Evolutionary conservation across 2,329 filamentous ascomycete genomes (phyloP).

Genomic region (Ceratocystis eucalypticola): DNA sequence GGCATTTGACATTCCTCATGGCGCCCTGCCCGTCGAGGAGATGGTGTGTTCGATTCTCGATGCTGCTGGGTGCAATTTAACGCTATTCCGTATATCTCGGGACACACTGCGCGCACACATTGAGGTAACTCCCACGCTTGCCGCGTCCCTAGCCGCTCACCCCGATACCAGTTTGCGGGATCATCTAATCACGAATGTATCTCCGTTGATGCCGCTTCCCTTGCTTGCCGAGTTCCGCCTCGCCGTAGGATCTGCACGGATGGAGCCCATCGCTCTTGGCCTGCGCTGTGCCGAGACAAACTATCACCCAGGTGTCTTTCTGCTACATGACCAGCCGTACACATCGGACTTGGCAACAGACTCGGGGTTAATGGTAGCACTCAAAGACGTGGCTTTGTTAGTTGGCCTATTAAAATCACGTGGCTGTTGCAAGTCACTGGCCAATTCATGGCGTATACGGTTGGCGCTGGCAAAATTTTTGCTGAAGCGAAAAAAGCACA

Average conservation of each 20-base stretch:
- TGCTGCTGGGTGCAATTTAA: slow-evolving; percentile 24
- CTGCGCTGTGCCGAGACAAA: slow-evolving; percentile 30
- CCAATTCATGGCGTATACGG: slow-evolving; percentile 10
- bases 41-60: slow-evolving; percentile 24
- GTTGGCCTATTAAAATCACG: background rate
- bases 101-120: slow-evolving; percentile 25
- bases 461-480: slow-evolving; percentile 14
- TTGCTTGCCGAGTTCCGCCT: slow-evolving; percentile 12
- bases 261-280: slow-evolving; percentile 21
- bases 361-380: slow-evolving; percentile 20
- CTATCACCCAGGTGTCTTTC: slow-evolving; percentile 19
- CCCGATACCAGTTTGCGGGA: slow-evolving; percentile 16
- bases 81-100: slow-evolving; percentile 23
- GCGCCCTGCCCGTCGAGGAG: slow-evolving; percentile 15
- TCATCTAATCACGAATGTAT: slow-evolving; percentile 15
- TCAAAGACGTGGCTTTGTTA: slow-evolving; percentile 24
- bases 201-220: slow-evolving; percentile 2
- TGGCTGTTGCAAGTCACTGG: slow-evolving; percentile 6
- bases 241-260: slow-evolving; percentile 12
- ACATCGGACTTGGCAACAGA: slow-evolving; percentile 16
- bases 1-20: slow-evolving; percentile 24
- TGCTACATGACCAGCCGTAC: slow-evolving; percentile 23
- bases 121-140: slow-evolving; percentile 20
- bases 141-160: slow-evolving; percentile 16
- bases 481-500: slow-evolving; percentile 5